A percentile compares a stretch with the other conserved stretches of the same genome.
These are phyloP conservation scores for Mitragyna speciosa DNA, from an alignment of 257 asterid species.

Conservation along the genomic window DNA sequence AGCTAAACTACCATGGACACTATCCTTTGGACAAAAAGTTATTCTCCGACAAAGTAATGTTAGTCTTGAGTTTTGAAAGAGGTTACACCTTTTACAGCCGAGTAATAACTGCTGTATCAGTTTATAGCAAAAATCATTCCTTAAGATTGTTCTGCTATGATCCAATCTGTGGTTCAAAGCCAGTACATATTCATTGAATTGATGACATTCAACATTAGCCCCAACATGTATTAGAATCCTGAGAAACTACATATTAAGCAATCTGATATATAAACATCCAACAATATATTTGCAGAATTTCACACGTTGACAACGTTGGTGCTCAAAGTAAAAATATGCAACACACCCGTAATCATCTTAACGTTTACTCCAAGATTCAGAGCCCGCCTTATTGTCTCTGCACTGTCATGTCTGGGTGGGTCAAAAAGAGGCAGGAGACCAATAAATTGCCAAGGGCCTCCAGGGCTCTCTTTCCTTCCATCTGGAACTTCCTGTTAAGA, in stretches of 20 bases:
- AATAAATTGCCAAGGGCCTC: conserved; percentile 52
- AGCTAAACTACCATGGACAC: not conserved
- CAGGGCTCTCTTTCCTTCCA: conserved; percentile 51
- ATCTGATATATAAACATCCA: not conserved
- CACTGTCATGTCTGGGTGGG: conserved; percentile 58
- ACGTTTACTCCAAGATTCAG: conserved; percentile 54
- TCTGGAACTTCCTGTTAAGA: conserved; percentile 47
- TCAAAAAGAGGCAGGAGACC: conserved; percentile 54
- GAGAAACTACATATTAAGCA: not conserved
- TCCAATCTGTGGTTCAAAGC: not conserved
- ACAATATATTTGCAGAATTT: not conserved
- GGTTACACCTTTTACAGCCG: not conserved
- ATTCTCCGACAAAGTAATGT: no score
- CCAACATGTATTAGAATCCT: not conserved
- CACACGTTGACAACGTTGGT: not conserved
- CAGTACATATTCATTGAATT: not conserved
- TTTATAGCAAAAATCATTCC: not conserved
- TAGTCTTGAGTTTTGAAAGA: not conserved
- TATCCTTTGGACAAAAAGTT: not conserved
- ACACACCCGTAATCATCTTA: conserved; percentile 49
- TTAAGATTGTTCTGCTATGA: not conserved
- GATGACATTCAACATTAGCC: not conserved
- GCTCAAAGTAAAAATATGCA: not conserved
- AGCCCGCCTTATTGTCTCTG: conserved; percentile 54
- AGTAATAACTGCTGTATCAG: not conserved